Percentiles rank a stretch among this genome's conserved stretches.
These are phyloP conservation scores for Pholiota adiposa DNA, from an alignment of 1,284 basidiomycete genomes.

Conservation along the genomic window DNA sequence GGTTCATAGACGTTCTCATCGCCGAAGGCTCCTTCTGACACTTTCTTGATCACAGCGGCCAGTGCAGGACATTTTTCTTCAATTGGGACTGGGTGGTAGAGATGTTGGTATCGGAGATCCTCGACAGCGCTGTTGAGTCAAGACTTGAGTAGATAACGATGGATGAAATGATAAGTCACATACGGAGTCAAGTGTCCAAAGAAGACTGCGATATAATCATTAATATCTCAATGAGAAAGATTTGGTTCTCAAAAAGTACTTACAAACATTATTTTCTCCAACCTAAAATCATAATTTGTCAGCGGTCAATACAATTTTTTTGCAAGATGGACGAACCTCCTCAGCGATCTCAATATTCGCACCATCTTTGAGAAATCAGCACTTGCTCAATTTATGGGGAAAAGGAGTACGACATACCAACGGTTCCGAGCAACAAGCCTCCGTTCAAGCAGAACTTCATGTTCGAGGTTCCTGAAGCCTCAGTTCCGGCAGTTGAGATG, in stretches of 20 bases:
- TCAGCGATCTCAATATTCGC: constrained; percentile 96
- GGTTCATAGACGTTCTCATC: constrained; percentile 80
- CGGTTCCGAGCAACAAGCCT: constrained; percentile 81
- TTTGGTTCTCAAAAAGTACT: constrained; percentile 32
- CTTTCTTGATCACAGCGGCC: constrained; percentile 71
- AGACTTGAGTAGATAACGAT: neutral
- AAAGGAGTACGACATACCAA: constrained; percentile 44
- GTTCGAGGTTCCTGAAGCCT: constrained; percentile 87
- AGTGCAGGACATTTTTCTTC: constrained; percentile 83
- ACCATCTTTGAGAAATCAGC: constrained; percentile 59
- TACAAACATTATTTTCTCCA: constrained; percentile 61
- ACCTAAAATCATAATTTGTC: constrained; percentile 17
- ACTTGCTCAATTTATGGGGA: neutral
- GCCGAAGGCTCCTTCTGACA: constrained; percentile 78
- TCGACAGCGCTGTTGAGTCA: constrained; percentile 62
- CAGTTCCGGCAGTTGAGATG: constrained; percentile 93
- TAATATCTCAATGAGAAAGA: neutral
- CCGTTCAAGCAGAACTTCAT: constrained; percentile 95
- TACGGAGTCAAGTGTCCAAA: constrained; percentile 81
- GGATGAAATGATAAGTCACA: constrained; percentile 17
- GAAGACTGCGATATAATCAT: constrained; percentile 60
- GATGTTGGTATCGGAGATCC: constrained; percentile 81
- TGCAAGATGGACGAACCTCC: constrained; percentile 44
- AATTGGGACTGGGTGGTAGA: constrained; percentile 79
- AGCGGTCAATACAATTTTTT: neutral